Base-by-base conservation (phyloP, 1,139 yeast species). In the Hansenula anomala region DNA sequence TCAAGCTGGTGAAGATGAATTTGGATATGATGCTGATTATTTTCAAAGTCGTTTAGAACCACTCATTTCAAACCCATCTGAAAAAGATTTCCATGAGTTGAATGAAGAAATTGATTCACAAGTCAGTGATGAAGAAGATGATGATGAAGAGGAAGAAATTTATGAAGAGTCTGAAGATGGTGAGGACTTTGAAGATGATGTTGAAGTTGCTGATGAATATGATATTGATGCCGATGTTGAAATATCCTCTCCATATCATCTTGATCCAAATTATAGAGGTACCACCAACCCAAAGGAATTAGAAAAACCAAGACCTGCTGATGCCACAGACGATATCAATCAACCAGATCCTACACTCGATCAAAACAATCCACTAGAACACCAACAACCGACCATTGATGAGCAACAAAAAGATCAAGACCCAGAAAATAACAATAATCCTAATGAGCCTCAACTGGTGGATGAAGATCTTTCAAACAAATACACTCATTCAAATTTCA, bases 171-270 rank as follows among this genome's bases (percentile, higher is more conserved):
- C 37, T 12, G 28, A 27, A 8, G 22, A 42, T 14, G 28, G 30
- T 23, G 27, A 17, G 22, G 31, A 40, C 4, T 4, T n/a, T 26
- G 39, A 26, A 14, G 28, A 31, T 13, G 17, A 28, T 10, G 18
- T 10, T 20, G 16, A 19, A 3, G 32, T 19, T 19, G 11, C 15
- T 11, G 28, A 17, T 12, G 28, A 36, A 24, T 10, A 28, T 12
- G 5, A 25, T 5, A 30, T 27, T 17, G 30, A n/a, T 13, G 28
- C 16, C 4, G 18, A 20, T 6, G 22, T 39, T 13, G 28, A 30
- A 9, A 28, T 32, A 1, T 30, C 29, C 3, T 44, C 49, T 2
- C 49, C 49, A 10, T 46, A 46, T 20, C 49, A 46, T 27, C 45
- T 46, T 19, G 33, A 11, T 3, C 46, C 48, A 18, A 16, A 15